Base-by-base conservation (phyloP, 176 grass and related monocot genomes). In the Zea luxurians region DNA sequence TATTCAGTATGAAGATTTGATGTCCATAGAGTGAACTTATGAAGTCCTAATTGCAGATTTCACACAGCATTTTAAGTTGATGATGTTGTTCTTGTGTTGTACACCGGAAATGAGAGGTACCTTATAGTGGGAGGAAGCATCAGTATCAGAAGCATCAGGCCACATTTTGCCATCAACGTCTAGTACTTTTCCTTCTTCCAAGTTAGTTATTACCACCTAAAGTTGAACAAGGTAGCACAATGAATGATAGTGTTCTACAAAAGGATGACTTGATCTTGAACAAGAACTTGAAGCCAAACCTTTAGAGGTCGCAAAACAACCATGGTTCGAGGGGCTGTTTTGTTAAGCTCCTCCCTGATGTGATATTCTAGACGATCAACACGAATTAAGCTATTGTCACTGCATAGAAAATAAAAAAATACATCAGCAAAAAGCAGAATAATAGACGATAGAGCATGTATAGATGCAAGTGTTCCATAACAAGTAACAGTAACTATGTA, bases 301-400 rank as follows among this genome's bases (percentile, higher is more conserved):
- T 97, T 97, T 48, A 97, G 73, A 85, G 94, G 94, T 72, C 84
- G 80, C 81, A 97, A 78, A 48, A 97, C 91, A 54, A 94, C 94
- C 94, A 97, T 84, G 17, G 87, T 82, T 40, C 94, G 89, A 70
- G 82, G 63, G 66, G 91, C 89, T 46, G 87, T 92, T 88, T 90
- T 93, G 70, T 97, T 97, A 20, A 97, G 87, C 78, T 97, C 94
- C 83, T 97, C 94, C 59, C 94, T 85, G 73, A 97, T 94, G 78
- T 93, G 89, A 77, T 97, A 86, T 78, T 97, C 94, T 27, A 97
- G 91, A 71, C 91, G 89, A 66, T 97, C 91, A 71, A 83, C 81
- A 4, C 89, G 84, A 78, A 97, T 93, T 84, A 94, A 74, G 84
- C 94, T 97, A 70, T 97, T 97, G 71, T 97, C 94, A 86, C 94